Evolutionary conservation across 2,329 filamentous ascomycete species (phyloP).

Genomic region (Aspergillus caelatus): DNA sequence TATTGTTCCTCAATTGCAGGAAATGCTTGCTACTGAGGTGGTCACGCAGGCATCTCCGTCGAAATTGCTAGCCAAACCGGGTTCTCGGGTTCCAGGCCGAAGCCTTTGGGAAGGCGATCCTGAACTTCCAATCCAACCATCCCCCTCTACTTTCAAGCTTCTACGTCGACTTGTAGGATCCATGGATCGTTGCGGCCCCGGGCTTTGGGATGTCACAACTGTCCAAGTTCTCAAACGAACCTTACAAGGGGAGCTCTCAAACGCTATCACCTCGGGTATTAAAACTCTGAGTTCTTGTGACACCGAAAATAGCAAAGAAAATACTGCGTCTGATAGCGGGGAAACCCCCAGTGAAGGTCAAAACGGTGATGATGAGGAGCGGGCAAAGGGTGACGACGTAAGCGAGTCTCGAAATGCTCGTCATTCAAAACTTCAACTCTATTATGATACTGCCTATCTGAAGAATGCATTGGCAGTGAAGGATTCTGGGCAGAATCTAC

Average conservation of each 20-base stretch:
- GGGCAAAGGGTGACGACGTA: conserved; percentile 1
- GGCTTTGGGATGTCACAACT: conserved; percentile 78
- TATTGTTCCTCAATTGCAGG: conserved; percentile 67
- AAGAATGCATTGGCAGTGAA: conserved; percentile 27
- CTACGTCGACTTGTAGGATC: conserved; percentile 64
- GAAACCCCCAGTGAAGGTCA: background rate
- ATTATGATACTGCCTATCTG: conserved; percentile 42
- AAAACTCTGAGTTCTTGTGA: conserved; percentile 22
- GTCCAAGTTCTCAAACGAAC: conserved; percentile 64
- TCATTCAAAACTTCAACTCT: conserved; percentile 41
- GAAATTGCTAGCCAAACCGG: conserved; percentile 42
- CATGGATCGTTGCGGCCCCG: conserved; percentile 72
- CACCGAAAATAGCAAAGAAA: conserved; percentile 3
- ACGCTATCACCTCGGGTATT: conserved; percentile 24
- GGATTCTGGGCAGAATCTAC: conserved; percentile 14
- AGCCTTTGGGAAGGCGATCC: conserved; percentile 81
- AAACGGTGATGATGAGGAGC: conserved; percentile 8
- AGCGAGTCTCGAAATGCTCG: conserved; percentile 18
- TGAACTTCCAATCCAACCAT: conserved; percentile 75
- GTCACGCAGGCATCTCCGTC: conserved; percentile 50
- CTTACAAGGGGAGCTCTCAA: conserved; percentile 54
- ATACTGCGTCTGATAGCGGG: background rate
- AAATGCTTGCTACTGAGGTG: conserved; percentile 60
- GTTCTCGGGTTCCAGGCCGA: conserved; percentile 60
- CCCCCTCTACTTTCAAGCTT: conserved; percentile 72